Percentiles rank a stretch among this genome's conserved stretches.
These are phyloP conservation scores for Hemisphaericaspora nanyangensis DNA, from an alignment of 805 yeast genomes.

Conservation along the genomic window DNA sequence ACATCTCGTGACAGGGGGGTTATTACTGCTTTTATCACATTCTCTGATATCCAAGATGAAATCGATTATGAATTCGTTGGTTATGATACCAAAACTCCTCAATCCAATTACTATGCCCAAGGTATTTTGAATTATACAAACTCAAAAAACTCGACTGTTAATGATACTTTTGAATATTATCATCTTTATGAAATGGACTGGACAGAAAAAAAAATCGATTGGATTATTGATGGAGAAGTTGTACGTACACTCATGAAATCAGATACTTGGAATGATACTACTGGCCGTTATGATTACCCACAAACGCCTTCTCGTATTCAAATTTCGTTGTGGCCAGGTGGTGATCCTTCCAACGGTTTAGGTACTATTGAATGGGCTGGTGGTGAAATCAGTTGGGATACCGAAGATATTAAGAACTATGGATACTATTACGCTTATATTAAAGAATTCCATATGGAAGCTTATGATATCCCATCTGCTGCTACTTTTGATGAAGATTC, in stretches of 20 bases:
- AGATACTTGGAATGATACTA: constrained; percentile 62
- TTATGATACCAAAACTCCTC: constrained; percentile 57
- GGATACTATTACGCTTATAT: constrained; percentile 81
- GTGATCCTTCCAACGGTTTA: constrained; percentile 45
- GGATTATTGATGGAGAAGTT: constrained; percentile 68
- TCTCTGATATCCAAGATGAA: constrained; percentile 86
- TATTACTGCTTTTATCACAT: constrained; percentile 74
- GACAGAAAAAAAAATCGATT: constrained; percentile 64
- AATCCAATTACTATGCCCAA: constrained; percentile 77
- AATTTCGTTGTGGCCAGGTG: constrained; percentile 78
- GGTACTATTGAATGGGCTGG: constrained; percentile 87
- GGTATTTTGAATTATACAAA: constrained; percentile 70
- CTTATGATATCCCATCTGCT: constrained; percentile 70
- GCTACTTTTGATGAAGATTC: constrained; percentile 41
- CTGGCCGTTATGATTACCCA: constrained; percentile 54
- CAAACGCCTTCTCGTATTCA: constrained; percentile 75
- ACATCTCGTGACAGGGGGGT: constrained; percentile 79
- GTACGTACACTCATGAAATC: constrained; percentile 62
- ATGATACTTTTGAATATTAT: constrained; percentile 60
- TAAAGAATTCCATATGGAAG: constrained; percentile 54
- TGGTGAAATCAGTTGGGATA: constrained; percentile 80
- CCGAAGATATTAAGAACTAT: constrained; percentile 62
- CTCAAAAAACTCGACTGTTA: constrained; percentile 38
- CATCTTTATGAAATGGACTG: constrained; percentile 81
- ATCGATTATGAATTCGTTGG: constrained; percentile 88